Evolutionary conservation across 2,329 filamentous ascomycete species (phyloP).

Genomic region (Colletotrichum falcatum): DNA sequence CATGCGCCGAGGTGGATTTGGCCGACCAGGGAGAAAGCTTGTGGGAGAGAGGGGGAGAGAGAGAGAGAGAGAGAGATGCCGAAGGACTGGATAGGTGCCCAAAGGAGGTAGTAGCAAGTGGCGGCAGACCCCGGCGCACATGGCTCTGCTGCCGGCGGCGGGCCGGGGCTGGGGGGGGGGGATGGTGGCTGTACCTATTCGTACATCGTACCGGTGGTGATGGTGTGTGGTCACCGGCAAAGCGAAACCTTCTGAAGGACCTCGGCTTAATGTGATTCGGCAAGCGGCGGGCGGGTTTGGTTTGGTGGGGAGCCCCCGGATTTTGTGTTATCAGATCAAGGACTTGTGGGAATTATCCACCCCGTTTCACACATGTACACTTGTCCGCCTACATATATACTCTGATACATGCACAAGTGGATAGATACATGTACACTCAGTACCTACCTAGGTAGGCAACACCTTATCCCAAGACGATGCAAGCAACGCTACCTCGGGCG

Average conservation of each 20-base stretch:
- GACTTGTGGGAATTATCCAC: too few species aligned
- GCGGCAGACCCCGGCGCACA: neutral
- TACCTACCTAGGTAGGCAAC: too few species aligned
- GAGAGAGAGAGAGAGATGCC: too few species aligned
- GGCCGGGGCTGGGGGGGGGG: neutral
- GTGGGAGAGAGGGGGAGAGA: too few species aligned
- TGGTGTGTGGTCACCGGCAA: neutral
- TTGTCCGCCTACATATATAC: too few species aligned
- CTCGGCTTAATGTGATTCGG: slow-evolving; percentile 38
- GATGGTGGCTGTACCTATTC: neutral
- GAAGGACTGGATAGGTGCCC: too few species aligned
- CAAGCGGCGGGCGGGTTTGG: slow-evolving; percentile 19
- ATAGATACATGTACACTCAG: too few species aligned
- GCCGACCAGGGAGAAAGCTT: neutral
- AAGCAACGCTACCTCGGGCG: too few species aligned
- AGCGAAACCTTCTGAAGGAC: slow-evolving; percentile 13
- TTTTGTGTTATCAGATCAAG: slow-evolving; percentile 38
- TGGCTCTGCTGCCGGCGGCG: slow-evolving; percentile 9
- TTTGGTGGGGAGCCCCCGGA: slow-evolving; percentile 23
- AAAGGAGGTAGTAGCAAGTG: neutral
- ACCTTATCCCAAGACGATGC: too few species aligned
- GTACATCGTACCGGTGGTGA: too few species aligned
- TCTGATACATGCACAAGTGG: too few species aligned
- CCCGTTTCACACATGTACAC: neutral
- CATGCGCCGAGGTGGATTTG: slow-evolving; percentile 36